Evolutionary conservation across 208 protist species (phyloP).

Genomic region (Kentomonas sorsogonicus): DNA sequence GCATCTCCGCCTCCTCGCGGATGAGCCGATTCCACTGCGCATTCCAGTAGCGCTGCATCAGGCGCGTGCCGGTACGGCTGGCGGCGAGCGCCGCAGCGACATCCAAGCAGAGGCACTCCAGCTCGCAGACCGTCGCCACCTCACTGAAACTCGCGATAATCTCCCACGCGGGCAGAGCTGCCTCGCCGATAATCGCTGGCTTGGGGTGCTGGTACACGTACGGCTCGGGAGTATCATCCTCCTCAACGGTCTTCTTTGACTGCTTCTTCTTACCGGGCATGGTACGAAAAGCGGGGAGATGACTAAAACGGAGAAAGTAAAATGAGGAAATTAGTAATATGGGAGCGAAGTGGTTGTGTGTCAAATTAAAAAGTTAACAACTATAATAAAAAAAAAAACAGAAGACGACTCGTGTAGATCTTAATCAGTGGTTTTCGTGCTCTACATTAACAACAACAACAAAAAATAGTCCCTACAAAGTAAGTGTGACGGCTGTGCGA

Average conservation of each 20-base stretch:
- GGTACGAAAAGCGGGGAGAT: too few relatives aligned
- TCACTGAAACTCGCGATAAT: slow-evolving; percentile 48
- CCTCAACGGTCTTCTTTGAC: slow-evolving; percentile 10
- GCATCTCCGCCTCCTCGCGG: slow-evolving; percentile 41
- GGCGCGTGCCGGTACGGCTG: slow-evolving; percentile 30
- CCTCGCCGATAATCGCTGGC: slow-evolving; percentile 19
- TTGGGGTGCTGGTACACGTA: slow-evolving; percentile 32
- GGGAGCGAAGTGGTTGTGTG: too few relatives aligned
- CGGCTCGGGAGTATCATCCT: neutral
- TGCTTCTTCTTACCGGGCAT: slow-evolving; percentile 10
- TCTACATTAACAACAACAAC: slow-evolving; percentile 4
- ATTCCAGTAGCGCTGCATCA: slow-evolving; percentile 87
- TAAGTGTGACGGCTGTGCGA: too few relatives aligned
- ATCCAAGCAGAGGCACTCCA: slow-evolving; percentile 51
- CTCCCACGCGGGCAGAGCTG: slow-evolving; percentile 68
- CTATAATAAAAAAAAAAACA: slow-evolving; percentile 8
- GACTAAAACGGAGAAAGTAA: too few relatives aligned
- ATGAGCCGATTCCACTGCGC: slow-evolving; percentile 58
- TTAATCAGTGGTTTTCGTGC: neutral
- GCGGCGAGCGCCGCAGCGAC: slow-evolving; percentile 26
- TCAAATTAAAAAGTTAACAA: slow-evolving; percentile 6
- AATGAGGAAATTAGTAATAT: too few relatives aligned
- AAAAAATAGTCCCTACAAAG: too few relatives aligned
- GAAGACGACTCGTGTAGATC: neutral
- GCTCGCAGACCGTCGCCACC: slow-evolving; percentile 39